These are phyloP conservation scores for Sicyos baderoa DNA, from an alignment of 306 rosid species.

Conservation along the genomic window DNA sequence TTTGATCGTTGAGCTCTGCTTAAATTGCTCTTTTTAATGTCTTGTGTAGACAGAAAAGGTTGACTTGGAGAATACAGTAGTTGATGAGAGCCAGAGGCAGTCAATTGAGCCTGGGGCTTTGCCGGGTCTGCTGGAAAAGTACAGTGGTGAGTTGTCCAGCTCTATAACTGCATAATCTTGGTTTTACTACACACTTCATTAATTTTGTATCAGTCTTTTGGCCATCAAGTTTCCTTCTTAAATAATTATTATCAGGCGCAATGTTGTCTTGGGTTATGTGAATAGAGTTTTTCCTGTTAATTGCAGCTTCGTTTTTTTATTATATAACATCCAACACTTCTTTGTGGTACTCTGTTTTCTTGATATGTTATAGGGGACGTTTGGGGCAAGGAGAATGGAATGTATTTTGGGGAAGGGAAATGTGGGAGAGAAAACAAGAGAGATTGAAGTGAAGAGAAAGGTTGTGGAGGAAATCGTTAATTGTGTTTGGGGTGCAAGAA, in stretches of 20 bases:
- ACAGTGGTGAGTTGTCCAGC: slow-evolving; percentile 54
- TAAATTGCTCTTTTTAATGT: slow-evolving; percentile 4
- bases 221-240: not conserved
- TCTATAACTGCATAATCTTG: not conserved
- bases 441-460: too few species aligned
- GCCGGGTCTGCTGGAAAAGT: slow-evolving; percentile 57
- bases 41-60: slow-evolving; percentile 94
- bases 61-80: slow-evolving; percentile 97
- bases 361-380: not conserved
- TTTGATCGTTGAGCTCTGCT: not conserved
- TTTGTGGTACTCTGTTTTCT: not conserved
- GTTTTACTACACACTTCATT: not conserved
- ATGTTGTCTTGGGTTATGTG: not conserved
- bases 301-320: not conserved
- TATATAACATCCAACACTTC: not conserved
- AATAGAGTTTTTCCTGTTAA: slow-evolving; percentile 1
- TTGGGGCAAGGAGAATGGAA: too few species aligned
- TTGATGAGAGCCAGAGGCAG: slow-evolving; percentile 97
- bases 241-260: not conserved
- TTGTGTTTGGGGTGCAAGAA: too few species aligned
- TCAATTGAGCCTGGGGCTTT: slow-evolving; percentile 53
- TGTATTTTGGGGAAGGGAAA: too few species aligned
- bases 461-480: too few species aligned
- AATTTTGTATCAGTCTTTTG: slow-evolving; percentile 9
- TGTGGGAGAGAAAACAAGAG: too few species aligned